Conservation (phyloP, 2,329 filamentous ascomycete species). For the Neofusicoccum laricinum region DNA sequence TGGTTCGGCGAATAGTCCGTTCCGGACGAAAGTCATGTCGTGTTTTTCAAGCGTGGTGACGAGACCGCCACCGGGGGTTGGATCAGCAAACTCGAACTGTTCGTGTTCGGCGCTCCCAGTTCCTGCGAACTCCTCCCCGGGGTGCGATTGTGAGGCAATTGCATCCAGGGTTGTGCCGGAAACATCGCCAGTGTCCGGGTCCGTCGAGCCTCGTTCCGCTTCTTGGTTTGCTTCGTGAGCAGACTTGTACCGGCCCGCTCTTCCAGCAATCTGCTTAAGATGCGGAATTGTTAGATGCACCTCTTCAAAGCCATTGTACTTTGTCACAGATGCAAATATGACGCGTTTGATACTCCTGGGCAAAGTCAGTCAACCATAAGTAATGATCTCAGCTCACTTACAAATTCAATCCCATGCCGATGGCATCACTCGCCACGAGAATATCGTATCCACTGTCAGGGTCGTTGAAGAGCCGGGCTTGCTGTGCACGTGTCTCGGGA, state of each 20-base stretch:
- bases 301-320: slow-evolving; percentile 62
- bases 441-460: slow-evolving; percentile 94
- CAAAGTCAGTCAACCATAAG: slow-evolving; percentile 23
- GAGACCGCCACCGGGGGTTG: slow-evolving; percentile 63
- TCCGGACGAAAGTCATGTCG: slow-evolving; percentile 63
- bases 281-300: slow-evolving; percentile 68
- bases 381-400: slow-evolving; percentile 43
- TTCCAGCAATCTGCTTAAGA: slow-evolving; percentile 90
- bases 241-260: slow-evolving; percentile 81
- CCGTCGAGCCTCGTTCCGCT: neutral
- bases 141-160: neutral
- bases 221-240: slow-evolving; percentile 55
- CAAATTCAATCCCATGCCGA: slow-evolving; percentile 95
- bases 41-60: slow-evolving; percentile 74
- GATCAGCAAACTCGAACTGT: neutral
- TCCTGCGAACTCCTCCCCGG: neutral
- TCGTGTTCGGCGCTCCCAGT: neutral
- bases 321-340: slow-evolving; percentile 76
- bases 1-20: slow-evolving; percentile 63
- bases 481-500: slow-evolving; percentile 86
- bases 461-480: slow-evolving; percentile 92
- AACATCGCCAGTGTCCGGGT: neutral
- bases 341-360: slow-evolving; percentile 74
- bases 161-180: neutral
- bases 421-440: slow-evolving; percentile 89